Evolutionary conservation across 2,329 filamentous ascomycete species (phyloP).

Genomic region (Exserohilum rostratum): DNA sequence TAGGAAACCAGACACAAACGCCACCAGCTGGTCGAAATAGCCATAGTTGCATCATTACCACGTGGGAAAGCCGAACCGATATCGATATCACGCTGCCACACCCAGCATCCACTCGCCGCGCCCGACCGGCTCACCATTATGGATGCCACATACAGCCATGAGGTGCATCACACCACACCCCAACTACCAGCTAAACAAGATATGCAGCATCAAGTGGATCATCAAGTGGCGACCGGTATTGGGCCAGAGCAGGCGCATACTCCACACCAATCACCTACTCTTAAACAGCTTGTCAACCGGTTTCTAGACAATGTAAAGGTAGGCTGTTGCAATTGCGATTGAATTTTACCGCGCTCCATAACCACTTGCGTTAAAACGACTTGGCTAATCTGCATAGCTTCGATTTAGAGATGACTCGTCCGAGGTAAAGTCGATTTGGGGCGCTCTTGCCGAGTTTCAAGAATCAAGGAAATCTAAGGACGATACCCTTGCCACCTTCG

Average conservation of each 20-base stretch:
- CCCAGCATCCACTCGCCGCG: background rate
- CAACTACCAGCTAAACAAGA: background rate
- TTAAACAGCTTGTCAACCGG: constrained; percentile 14
- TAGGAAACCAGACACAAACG: constrained; percentile 2
- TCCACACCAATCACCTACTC: background rate
- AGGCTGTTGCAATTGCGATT: background rate
- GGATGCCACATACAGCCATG: background rate
- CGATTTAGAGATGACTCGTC: constrained; percentile 33
- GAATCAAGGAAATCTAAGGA: constrained; percentile 27
- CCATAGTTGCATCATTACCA: background rate
- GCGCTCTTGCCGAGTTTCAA: constrained; percentile 26
- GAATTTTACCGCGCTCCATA: background rate
- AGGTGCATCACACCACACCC: background rate
- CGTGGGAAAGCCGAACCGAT: background rate
- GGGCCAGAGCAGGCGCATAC: background rate
- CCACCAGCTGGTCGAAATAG: background rate
- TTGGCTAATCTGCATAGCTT: constrained; percentile 14
- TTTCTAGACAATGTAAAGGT: constrained; percentile 33
- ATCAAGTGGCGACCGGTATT: background rate
- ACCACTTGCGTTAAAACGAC: background rate
- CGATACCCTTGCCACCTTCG: constrained; percentile 25
- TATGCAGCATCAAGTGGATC: background rate
- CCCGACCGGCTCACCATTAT: background rate
- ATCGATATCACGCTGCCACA: background rate
- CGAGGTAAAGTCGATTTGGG: constrained; percentile 22